Percentiles rank a stretch among this genome's conserved stretches.
These are phyloP conservation scores for Adiantum capillusveneris DNA, from an alignment of 75 land plant species.

Conservation along the genomic window DNA sequence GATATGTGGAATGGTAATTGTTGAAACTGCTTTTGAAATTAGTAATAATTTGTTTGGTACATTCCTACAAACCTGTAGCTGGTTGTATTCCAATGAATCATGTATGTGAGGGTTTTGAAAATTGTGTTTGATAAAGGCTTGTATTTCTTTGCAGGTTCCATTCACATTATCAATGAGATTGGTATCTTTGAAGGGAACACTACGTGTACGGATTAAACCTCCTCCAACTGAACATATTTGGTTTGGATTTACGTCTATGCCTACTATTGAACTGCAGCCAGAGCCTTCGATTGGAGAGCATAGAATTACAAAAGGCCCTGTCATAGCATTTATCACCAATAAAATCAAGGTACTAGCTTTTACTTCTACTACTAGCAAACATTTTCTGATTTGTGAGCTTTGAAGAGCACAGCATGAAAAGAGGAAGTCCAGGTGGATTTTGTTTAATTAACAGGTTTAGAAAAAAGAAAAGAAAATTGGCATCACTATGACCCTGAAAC, in stretches of 20 bases:
- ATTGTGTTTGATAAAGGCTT: too few species aligned
- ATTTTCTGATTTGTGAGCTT: too few species aligned
- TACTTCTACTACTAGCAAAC: too few species aligned
- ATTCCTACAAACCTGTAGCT: not conserved
- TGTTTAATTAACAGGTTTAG: too few species aligned
- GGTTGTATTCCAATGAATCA: too few species aligned
- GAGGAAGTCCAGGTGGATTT: too few species aligned
- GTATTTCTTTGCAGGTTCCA: slow-evolving; percentile 55
- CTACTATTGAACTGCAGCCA: slow-evolving; percentile 59
- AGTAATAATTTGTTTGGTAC: too few species aligned
- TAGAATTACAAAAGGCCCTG: slow-evolving; percentile 51
- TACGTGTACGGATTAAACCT: slow-evolving; percentile 63
- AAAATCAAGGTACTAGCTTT: slow-evolving; percentile 73
- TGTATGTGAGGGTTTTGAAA: too few species aligned
- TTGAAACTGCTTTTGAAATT: slow-evolving; percentile 5
- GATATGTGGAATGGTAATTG: too few species aligned
- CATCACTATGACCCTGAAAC: too few species aligned
- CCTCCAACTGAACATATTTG: slow-evolving; percentile 94
- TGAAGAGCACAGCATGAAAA: too few species aligned
- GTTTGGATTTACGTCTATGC: slow-evolving; percentile 78
- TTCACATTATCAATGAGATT: slow-evolving; percentile 59
- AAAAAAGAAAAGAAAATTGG: too few species aligned
- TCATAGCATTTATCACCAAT: slow-evolving; percentile 52
- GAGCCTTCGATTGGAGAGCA: slow-evolving; percentile 79
- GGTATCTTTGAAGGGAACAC: slow-evolving; percentile 55